Percentiles rank a stretch among this genome's conserved stretches.
These are phyloP conservation scores for Thelonectria olida DNA, from an alignment of 2,329 filamentous ascomycete genomes.

Conservation along the genomic window DNA sequence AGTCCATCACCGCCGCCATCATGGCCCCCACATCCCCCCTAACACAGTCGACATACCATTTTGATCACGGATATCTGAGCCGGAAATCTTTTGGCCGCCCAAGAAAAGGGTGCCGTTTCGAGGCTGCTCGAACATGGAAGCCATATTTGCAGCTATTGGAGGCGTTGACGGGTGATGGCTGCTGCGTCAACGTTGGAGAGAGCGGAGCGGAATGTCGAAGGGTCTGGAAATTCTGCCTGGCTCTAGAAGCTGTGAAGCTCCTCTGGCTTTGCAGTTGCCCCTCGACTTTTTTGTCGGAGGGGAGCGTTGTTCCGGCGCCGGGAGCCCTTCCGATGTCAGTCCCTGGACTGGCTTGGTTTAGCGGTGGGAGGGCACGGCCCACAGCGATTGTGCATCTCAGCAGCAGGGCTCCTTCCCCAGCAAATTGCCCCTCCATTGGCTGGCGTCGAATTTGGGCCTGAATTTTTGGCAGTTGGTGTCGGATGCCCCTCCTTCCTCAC, in stretches of 20 bases:
- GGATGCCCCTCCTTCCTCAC: constrained; percentile 37
- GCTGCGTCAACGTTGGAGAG: constrained; percentile 38
- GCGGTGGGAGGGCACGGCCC: constrained; percentile 30
- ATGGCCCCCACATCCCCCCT: constrained; percentile 38
- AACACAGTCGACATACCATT: constrained; percentile 70
- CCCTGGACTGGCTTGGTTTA: not conserved
- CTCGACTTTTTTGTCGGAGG: constrained; percentile 42
- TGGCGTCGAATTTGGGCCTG: constrained; percentile 34
- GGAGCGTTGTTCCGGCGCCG: constrained; percentile 40
- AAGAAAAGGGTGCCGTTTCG: constrained; percentile 97
- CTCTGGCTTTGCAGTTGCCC: constrained; percentile 28
- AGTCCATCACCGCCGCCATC: constrained; percentile 26
- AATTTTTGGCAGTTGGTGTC: constrained; percentile 37
- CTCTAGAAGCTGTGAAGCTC: constrained; percentile 44
- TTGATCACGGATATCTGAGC: constrained; percentile 95
- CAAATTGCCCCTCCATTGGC: constrained; percentile 34
- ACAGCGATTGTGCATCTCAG: constrained; percentile 3
- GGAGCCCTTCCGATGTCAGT: constrained; percentile 4
- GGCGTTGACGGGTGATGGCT: constrained; percentile 36
- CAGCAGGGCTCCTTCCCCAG: constrained; percentile 18
- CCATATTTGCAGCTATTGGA: constrained; percentile 67
- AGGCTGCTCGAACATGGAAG: constrained; percentile 94
- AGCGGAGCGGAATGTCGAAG: constrained; percentile 32
- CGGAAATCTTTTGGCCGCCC: constrained; percentile 96
- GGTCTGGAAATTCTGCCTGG: constrained; percentile 44